Percentiles rank a stretch among this genome's conserved stretches.
Evolutionary conservation across 352 stramenopile genomes (phyloP).

Genomic region (Globisporangium mamillatum): DNA sequence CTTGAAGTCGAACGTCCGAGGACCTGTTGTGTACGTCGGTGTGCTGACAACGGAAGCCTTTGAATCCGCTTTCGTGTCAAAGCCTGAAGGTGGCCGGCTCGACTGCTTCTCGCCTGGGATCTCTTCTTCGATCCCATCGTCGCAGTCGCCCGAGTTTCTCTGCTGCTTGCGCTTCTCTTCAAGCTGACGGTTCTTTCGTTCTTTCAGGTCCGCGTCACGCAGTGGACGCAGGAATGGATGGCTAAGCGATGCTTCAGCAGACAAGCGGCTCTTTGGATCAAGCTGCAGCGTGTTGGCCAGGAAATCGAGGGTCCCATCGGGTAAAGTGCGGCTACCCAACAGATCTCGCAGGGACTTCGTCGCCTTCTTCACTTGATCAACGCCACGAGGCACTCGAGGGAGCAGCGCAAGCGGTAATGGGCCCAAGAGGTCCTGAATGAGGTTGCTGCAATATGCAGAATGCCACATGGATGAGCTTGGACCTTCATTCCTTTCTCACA

Average conservation of each 20-base stretch:
- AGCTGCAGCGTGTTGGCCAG: slow-evolving; percentile 55
- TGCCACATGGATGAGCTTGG: background rate
- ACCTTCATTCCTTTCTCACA: background rate
- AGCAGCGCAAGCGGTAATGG: slow-evolving; percentile 43
- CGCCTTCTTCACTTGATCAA: slow-evolving; percentile 29
- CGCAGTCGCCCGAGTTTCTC: slow-evolving; percentile 18
- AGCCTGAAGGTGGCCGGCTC: slow-evolving; percentile 1
- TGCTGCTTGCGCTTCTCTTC: slow-evolving; percentile 36
- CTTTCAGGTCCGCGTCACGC: slow-evolving; percentile 46
- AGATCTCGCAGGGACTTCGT: slow-evolving; percentile 48
- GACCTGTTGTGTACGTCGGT: slow-evolving; percentile 21
- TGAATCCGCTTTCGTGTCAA: slow-evolving; percentile 22
- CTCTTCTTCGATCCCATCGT: slow-evolving; percentile 81
- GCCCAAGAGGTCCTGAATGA: slow-evolving; percentile 70
- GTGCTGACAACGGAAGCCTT: slow-evolving; percentile 16
- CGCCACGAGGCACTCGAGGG: slow-evolving; percentile 52
- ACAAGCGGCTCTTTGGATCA: slow-evolving; percentile 54
- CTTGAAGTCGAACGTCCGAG: slow-evolving; percentile 30
- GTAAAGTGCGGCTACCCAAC: slow-evolving; percentile 38
- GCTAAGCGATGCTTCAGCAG: slow-evolving; percentile 42
- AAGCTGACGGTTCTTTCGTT: slow-evolving; percentile 32
- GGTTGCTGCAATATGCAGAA: slow-evolving; percentile 36
- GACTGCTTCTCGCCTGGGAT: slow-evolving; percentile 43
- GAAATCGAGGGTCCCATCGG: slow-evolving; percentile 69
- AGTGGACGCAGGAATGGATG: slow-evolving; percentile 60